A percentile compares a stretch with the other conserved stretches of the same genome.
Conservation (phyloP, 2,329 filamentous ascomycete genomes). For the Ophiocordyceps camponoti-saundersi region DNA sequence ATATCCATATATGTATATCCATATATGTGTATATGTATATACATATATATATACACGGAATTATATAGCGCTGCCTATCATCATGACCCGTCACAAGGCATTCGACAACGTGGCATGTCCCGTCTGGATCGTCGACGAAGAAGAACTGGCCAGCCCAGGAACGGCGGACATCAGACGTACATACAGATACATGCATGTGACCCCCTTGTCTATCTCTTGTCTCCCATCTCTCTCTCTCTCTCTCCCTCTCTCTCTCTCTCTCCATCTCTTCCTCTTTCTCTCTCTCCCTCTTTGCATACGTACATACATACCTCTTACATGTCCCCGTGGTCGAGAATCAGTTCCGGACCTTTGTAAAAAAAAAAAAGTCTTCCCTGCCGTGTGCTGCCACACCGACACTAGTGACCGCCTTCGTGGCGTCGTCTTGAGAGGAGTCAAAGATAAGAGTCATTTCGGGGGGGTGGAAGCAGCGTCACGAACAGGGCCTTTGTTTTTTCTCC, state of each 20-base stretch:
- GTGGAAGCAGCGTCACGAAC: too few relatives aligned
- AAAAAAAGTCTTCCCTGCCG: background rate
- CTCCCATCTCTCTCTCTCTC: too few relatives aligned
- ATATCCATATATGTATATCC: too few relatives aligned
- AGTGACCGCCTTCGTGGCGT: too few relatives aligned
- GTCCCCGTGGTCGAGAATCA: background rate
- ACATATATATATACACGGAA: too few relatives aligned
- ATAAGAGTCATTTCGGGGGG: too few relatives aligned
- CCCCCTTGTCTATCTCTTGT: background rate
- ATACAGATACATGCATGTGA: background rate
- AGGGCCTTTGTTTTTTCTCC: too few relatives aligned
- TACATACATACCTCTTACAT: too few relatives aligned
- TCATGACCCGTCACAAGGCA: conserved; percentile 1
- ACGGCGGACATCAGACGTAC: background rate
- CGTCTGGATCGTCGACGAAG: conserved; percentile 6
- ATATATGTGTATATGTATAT: too few relatives aligned
- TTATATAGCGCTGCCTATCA: background rate
- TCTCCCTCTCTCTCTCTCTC: too few relatives aligned
- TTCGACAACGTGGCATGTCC: conserved; percentile 11
- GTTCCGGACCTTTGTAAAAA: background rate
- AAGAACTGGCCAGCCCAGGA: background rate
- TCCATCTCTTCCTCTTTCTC: background rate
- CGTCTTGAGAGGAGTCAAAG: too few relatives aligned
- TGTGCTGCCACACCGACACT: too few relatives aligned
- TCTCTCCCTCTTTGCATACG: background rate